Base-by-base conservation (phyloP, 148 eudicot species). In the Persicaria maculosa region DNA sequence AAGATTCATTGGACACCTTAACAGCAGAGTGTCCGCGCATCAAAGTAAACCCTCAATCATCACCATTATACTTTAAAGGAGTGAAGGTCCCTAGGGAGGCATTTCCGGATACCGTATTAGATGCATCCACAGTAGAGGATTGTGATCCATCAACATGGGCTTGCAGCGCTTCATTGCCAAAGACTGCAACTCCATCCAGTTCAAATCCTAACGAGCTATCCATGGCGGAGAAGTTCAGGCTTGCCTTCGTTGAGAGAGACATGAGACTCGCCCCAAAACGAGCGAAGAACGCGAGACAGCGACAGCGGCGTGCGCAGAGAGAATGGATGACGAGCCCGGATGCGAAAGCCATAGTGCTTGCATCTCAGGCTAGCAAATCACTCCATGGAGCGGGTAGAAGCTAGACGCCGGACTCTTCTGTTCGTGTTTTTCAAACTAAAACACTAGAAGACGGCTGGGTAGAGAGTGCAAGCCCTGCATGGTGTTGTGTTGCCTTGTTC, bases 281-380 rank as follows among this genome's bases (percentile, higher is more conserved):
- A 20, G 98, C 98, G 47, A 95, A 95, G 78, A 95, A 95, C 17
- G 96, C 91, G 59, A 84, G 98, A 72, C 98, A 92, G 81, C 90
- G 84, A 44, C 92, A 90, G 73, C 81, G 98, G 40, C 97, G 97
- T 62, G 92, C 91, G 20, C 87, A 88, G 81, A 86, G 81, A 79
- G 93, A 90, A 72, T 83, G 92, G 97, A 80, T 89, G 68, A 78
- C 58, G 25, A 88, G 84, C 74, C 47, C 88, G 0, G 88, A 86
- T 11, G 96, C 87, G 16, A 90, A 90, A 84, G 85, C 97, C 43
- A 14, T 88, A 46, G 84, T 83, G 53, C 97, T 85, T 75, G 97
- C 98, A 50, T 79, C 96, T 61, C 84, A 79, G 20, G 87, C 84
- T n/a, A 87, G 77, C 80, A 90, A 80, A 81, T 83, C 95, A n/a